Conservation (phyloP, 2,329 filamentous ascomycete species). For the Teratosphaeria nubilosa region DNA sequence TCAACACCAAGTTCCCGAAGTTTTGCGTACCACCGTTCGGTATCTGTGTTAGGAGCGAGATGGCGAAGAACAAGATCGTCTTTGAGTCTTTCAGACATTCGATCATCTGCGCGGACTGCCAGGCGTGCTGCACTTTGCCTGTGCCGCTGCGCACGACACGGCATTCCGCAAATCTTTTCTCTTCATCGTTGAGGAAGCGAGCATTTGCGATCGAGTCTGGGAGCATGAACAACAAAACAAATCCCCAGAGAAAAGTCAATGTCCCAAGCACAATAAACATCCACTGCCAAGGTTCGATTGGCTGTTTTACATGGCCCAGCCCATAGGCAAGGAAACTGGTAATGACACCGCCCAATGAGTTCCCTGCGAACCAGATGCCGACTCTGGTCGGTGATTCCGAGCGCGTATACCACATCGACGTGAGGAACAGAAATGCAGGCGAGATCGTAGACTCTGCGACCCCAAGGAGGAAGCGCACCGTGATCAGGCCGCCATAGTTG, state of each 20-base stretch:
- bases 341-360: conserved; percentile 30
- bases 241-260: conserved; percentile 10
- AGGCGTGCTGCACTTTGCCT: neutral
- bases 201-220: conserved; percentile 44
- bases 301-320: conserved; percentile 2
- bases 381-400: conserved; percentile 22
- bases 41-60: neutral
- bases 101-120: neutral
- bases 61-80: neutral
- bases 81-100: neutral
- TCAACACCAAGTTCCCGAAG: neutral
- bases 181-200: conserved; percentile 44
- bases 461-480: conserved; percentile 43
- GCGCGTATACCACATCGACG: conserved; percentile 10
- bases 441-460: conserved; percentile 30
- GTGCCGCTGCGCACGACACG: conserved; percentile 20
- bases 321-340: conserved; percentile 28
- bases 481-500: conserved; percentile 34
- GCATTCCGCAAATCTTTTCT: conserved; percentile 35
- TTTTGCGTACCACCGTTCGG: neutral
- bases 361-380: conserved; percentile 33
- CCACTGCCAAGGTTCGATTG: conserved; percentile 4
- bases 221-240: conserved; percentile 29
- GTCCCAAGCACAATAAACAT: conserved; percentile 7
- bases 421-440: conserved; percentile 16